These are phyloP conservation scores for Quercus suber DNA, from an alignment of 306 rosid genomes.

Conservation along the genomic window DNA sequence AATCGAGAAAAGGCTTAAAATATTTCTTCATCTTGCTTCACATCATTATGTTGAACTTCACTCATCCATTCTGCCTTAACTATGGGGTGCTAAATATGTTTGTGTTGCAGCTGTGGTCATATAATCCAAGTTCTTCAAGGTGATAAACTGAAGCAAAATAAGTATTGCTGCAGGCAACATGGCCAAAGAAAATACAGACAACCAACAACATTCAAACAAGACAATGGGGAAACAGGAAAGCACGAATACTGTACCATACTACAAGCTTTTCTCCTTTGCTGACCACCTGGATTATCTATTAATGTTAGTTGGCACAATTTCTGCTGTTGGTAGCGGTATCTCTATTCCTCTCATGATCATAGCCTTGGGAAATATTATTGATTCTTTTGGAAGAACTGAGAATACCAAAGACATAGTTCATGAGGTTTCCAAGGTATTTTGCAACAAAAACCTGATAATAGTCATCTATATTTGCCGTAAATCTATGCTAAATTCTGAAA, in stretches of 20 bases:
- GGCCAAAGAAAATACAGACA: conserved; percentile 31
- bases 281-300: conserved; percentile 56
- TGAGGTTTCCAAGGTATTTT: conserved; percentile 56
- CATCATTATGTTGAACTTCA: neutral
- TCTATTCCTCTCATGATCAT: conserved; percentile 59
- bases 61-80: neutral
- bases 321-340: conserved; percentile 64
- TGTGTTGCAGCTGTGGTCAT: conserved; percentile 28
- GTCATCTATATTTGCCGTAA: neutral
- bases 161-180: conserved; percentile 24
- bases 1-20: neutral
- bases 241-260: conserved; percentile 45
- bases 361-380: conserved; percentile 49
- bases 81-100: conserved; percentile 13
- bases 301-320: conserved; percentile 63
- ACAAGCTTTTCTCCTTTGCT: conserved; percentile 86
- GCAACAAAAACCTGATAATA: neutral
- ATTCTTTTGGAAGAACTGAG: conserved; percentile 64
- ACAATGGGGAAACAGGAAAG: conserved; percentile 33
- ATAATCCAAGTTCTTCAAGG: conserved; percentile 3
- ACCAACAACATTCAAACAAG: conserved; percentile 30
- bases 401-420: conserved; percentile 33
- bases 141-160: neutral
- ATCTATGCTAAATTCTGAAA: neutral
- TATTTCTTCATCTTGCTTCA: neutral